Base-by-base conservation (phyloP, 805 yeast genomes). In the Brettanomyces bruxellensis region DNA sequence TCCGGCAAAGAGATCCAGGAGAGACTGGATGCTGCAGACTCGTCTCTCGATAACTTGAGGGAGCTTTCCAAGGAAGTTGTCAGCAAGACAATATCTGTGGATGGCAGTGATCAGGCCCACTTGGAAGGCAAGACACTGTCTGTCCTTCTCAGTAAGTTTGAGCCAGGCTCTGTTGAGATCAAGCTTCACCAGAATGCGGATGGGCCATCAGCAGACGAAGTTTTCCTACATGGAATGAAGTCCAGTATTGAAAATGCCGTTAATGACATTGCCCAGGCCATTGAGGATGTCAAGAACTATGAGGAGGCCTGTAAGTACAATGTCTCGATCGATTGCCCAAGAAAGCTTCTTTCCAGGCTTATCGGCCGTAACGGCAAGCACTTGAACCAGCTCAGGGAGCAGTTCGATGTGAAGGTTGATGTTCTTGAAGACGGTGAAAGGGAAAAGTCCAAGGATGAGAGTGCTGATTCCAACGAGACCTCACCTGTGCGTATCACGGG, bases 291-390 rank as follows among this genome's bases (percentile, higher is more conserved):
- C 34, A 61, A 67, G 46, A 66, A 66, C 49, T 65, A 64, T 47
- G 70, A 64, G 44, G 55, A 54, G 46, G 70, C 70, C 9, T 64
- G 67, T 11, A 66, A 66, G 35, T 71, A 71, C 64, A 56, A 59
- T 47, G 60, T 74, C 14, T 67, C 76, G 18, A 65, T 83, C 45
- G 71, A 70, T 30, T 80, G 88, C 60, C 95, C 96, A 51, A 65
- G 79, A 2, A 67, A 72, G 44, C 76, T 79, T 42, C 69, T 91
- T 49, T 75, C 93, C 28, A 81, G 93, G 66, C 72, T 95, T 45
- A 88, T 93, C 64, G 99, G 99, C 54, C 85, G 83, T 61, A 85
- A 79, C 50, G 99, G 99, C 47, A 68, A 86, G 39, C 79, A 80
- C 59, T 67, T 93, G 59, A 76, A 78, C 54, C 69, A 76, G 43